A percentile compares a stretch with the other conserved stretches of the same genome.
These are phyloP conservation scores for Heterobasidion annosum DNA, from an alignment of 1,284 basidiomycete species.

Conservation along the genomic window DNA sequence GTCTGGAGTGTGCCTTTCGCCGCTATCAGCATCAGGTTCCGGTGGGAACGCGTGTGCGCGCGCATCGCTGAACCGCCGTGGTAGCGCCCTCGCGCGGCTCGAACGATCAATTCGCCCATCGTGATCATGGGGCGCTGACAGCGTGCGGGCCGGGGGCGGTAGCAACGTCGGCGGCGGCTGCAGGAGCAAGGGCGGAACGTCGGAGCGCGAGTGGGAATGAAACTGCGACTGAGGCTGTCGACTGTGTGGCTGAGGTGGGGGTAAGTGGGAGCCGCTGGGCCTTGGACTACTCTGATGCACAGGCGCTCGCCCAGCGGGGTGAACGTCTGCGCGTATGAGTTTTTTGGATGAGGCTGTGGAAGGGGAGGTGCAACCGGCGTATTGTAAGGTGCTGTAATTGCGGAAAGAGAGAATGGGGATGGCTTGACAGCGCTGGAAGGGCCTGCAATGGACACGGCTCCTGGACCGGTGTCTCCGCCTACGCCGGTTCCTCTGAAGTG, in stretches of 20 bases:
- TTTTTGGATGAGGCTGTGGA: conserved; percentile 33
- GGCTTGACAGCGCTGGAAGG: conserved; percentile 11
- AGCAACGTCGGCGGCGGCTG: neutral
- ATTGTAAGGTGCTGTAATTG: conserved; percentile 20
- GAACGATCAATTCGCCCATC: neutral
- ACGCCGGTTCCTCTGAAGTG: neutral
- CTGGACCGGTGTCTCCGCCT: conserved; percentile 4
- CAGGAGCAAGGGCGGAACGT: neutral
- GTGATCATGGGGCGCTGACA: neutral
- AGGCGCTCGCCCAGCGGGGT: conserved; percentile 41
- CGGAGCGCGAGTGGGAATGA: neutral
- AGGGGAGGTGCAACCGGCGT: conserved; percentile 2
- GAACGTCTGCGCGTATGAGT: conserved; percentile 42
- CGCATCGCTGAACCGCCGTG: neutral
- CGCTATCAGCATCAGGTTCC: neutral
- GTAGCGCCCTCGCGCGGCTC: neutral
- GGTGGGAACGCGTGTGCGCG: neutral
- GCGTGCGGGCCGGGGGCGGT: neutral
- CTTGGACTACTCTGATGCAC: conserved; percentile 26
- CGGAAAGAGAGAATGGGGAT: conserved; percentile 24
- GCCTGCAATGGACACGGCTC: conserved; percentile 3
- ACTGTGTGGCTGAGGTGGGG: neutral
- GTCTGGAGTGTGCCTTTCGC: neutral
- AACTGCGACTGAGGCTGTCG: too few relatives aligned
- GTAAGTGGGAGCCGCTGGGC: conserved; percentile 18